Percentiles rank a stretch among this genome's conserved stretches.
Evolutionary conservation across 805 yeast genomes (phyloP).

Genomic region (Suhomyces kilbournensis): DNA sequence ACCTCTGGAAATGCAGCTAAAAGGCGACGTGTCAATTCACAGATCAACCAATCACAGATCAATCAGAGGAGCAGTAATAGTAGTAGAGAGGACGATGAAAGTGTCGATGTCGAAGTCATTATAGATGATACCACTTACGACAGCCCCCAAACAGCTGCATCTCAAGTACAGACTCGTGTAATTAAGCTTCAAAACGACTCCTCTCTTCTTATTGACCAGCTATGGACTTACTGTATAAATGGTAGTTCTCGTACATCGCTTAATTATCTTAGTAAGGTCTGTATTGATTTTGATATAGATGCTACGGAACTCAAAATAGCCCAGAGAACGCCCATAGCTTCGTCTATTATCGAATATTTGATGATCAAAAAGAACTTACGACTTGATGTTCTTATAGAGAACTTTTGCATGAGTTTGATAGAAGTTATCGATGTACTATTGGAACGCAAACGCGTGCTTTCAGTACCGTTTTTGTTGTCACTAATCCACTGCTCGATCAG

Average conservation of each 20-base stretch:
- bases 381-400: slow-evolving; percentile 48
- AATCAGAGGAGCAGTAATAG: not conserved
- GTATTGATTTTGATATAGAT: slow-evolving; percentile 21
- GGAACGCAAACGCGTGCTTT: slow-evolving; percentile 22
- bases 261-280: slow-evolving; percentile 29
- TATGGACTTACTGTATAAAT: slow-evolving; percentile 35
- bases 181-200: slow-evolving; percentile 32
- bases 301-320: slow-evolving; percentile 20
- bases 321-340: slow-evolving; percentile 30
- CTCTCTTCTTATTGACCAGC: slow-evolving; percentile 29
- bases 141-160: not conserved
- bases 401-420: slow-evolving; percentile 28
- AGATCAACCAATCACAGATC: not conserved
- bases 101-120: not conserved
- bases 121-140: not conserved
- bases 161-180: not conserved
- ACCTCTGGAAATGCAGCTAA: slow-evolving; percentile 15
- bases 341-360: slow-evolving; percentile 43
- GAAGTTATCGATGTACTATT: slow-evolving; percentile 30
- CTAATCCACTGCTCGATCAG: slow-evolving; percentile 52
- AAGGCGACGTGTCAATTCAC: slow-evolving; percentile 14
- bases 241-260: slow-evolving; percentile 34
- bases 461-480: slow-evolving; percentile 61
- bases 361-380: slow-evolving; percentile 43
- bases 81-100: not conserved